Base-by-base conservation (phyloP, 1,139 yeast species). In the Suhomyces kunorum region DNA sequence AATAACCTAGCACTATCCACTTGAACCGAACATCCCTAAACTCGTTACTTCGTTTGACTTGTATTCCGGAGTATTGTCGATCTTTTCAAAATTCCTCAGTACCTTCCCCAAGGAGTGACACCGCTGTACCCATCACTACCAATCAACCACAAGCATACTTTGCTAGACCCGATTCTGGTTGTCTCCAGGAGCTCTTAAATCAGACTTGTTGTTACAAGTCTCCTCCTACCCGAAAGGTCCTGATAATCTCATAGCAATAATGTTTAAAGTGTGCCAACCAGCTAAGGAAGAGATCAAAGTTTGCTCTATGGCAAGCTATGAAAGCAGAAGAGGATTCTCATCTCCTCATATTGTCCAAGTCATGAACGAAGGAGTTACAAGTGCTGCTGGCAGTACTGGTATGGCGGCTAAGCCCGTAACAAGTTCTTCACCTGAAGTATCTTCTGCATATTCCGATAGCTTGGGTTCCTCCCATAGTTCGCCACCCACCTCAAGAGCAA, bases 381-480 rank as follows among this genome's bases (percentile, higher is more conserved):
- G 26, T 20, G 33, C 37, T 32, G 34, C 37, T 17, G 34, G 37
- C 40, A 32, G 40, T 34, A 28, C 24, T 15, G 36, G 12, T 9
- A 12, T 20, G 11, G 27, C 12, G 8, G 16, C 23, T 19, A 37
- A 34, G 13, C 33, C 34, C 16, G 27, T 26, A 7, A 30, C 33
- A 13, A 20, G 36, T 14, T 17, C 37, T 1, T 36, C 44, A 9
- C 44, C 42, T 6, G 47, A 44, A 11, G 17, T 36, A 8, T 38
- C 36, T 5, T 44, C 47, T 4, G 41, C 27, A 8, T 39, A 41
- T 29, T 36, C 42, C 12, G 28, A 36, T 13, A 43, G 46, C 27
- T 12, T 33, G 28, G 20, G 41, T 12, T 44, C 47, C 4, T 32
- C 47, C 8, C 27, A 36, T 6, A 41, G 45, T 17, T 44, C 47